phyloP scores from a whole-genome alignment of 2,329 filamentous ascomycete species.

The Magnaporthiopsis incrustans region DNA sequence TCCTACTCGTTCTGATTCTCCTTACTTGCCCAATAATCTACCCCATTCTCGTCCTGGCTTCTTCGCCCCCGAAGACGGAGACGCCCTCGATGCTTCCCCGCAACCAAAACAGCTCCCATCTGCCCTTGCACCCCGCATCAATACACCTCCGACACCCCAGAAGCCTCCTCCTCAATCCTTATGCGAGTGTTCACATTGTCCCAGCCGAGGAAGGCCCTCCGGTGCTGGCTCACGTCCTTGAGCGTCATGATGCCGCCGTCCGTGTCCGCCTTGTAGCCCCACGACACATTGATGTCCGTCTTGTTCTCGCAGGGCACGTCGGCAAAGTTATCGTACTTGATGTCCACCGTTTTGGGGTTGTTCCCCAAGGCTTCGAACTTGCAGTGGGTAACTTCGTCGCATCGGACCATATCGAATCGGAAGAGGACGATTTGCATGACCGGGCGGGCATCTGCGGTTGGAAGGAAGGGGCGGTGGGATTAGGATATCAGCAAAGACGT shows the following conservation, averaged over 20 bases:
- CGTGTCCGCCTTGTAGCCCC: slow-evolving; percentile 21
- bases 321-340: slow-evolving; percentile 18
- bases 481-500: neutral
- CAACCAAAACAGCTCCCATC: no score
- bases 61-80: no score
- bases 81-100: no score
- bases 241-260: slow-evolving; percentile 24
- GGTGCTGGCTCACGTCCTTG: slow-evolving; percentile 13
- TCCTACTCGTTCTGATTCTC: neutral
- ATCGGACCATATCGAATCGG: neutral
- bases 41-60: neutral
- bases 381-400: slow-evolving; percentile 12
- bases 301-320: slow-evolving; percentile 15
- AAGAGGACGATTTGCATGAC: neutral
- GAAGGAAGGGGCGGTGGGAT: neutral
- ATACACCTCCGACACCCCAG: neutral
- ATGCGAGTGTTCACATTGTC: slow-evolving; percentile 12
- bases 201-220: slow-evolving; percentile 17
- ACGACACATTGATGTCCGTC: slow-evolving; percentile 22
- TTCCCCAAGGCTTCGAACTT: slow-evolving; percentile 10
- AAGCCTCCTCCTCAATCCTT: slow-evolving; percentile 1
- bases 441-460: neutral
- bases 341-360: slow-evolving; percentile 8
- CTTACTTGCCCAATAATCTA: neutral
- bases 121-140: neutral